phyloP scores from a whole-genome alignment of 768 basidiomycete genomes.

The Serendipita vermifera region DNA sequence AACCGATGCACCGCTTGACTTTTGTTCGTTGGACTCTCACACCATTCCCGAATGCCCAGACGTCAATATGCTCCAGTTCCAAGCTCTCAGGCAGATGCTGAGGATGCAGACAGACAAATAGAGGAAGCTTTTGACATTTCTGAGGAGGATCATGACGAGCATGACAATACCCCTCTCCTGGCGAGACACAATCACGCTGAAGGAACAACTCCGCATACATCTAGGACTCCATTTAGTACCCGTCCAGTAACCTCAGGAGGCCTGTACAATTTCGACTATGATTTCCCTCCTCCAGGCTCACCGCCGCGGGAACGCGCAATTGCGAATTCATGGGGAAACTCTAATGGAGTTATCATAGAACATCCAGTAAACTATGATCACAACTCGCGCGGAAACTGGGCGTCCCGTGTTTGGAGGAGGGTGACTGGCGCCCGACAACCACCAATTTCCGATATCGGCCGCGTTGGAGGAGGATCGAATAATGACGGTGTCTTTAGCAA shows the following conservation, averaged over 20 bases:
- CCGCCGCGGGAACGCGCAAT: slow-evolving; percentile 47
- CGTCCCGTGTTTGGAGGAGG: neutral
- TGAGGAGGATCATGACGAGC: neutral
- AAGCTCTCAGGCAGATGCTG: neutral
- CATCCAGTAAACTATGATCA: slow-evolving; percentile 24
- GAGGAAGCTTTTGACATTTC: slow-evolving; percentile 1
- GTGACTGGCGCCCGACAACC: neutral
- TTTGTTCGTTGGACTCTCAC: too few species aligned
- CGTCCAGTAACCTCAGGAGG: slow-evolving; percentile 23
- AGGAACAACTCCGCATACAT: neutral
- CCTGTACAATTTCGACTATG: slow-evolving; percentile 72
- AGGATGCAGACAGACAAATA: slow-evolving; percentile 4
- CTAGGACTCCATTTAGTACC: neutral
- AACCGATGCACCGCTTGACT: too few species aligned
- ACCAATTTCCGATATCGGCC: neutral
- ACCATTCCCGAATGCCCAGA: too few species aligned
- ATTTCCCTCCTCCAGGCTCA: slow-evolving; percentile 64
- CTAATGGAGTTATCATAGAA: slow-evolving; percentile 52
- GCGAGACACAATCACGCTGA: neutral
- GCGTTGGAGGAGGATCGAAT: neutral
- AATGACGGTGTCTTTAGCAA: slow-evolving; percentile 11
- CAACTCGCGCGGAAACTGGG: neutral
- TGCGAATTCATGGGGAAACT: slow-evolving; percentile 60
- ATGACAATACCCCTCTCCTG: neutral
- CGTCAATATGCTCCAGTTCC: slow-evolving; percentile 5